A percentile compares a stretch with the other conserved stretches of the same genome.
These are phyloP conservation scores for Albugo candida DNA, from an alignment of 352 stramenopile species.

Conservation along the genomic window DNA sequence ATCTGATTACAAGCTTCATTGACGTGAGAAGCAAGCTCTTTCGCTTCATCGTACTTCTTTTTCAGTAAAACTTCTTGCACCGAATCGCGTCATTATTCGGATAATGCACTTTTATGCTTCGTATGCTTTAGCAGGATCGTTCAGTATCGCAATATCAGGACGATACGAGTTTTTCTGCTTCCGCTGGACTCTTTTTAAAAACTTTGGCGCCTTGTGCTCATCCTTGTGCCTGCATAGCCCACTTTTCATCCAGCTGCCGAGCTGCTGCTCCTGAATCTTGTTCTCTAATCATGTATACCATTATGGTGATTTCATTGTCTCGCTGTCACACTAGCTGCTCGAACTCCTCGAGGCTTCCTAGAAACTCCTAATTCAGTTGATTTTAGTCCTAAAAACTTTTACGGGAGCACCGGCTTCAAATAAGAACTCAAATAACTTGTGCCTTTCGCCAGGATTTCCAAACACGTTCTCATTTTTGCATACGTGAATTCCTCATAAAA, in stretches of 20 bases:
- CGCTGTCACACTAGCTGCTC: constrained; percentile 63
- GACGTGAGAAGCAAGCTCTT: constrained; percentile 67
- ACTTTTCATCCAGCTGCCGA: constrained; percentile 5
- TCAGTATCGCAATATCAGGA: constrained; percentile 26
- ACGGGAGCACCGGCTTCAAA: not conserved
- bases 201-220: not conserved
- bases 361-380: constrained; percentile 22
- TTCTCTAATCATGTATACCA: constrained; percentile 88
- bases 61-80: constrained; percentile 88
- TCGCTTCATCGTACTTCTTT: constrained; percentile 80
- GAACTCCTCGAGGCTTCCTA: constrained; percentile 27
- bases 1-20: constrained; percentile 77
- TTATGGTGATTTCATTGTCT: constrained; percentile 87
- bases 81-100: constrained; percentile 72
- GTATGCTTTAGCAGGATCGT: constrained; percentile 56
- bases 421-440: not conserved
- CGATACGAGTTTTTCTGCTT: constrained; percentile 8
- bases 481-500: constrained; percentile 80
- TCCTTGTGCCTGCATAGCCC: constrained; percentile 5
- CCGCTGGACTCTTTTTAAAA: not conserved
- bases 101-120: constrained; percentile 76
- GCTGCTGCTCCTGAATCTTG: constrained; percentile 5
- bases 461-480: constrained; percentile 72
- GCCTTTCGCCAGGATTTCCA: constrained; percentile 38
- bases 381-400: not conserved